Conservation (phyloP, 2,329 filamentous ascomycete genomes). For the Aspergillus quadrilineatus region DNA sequence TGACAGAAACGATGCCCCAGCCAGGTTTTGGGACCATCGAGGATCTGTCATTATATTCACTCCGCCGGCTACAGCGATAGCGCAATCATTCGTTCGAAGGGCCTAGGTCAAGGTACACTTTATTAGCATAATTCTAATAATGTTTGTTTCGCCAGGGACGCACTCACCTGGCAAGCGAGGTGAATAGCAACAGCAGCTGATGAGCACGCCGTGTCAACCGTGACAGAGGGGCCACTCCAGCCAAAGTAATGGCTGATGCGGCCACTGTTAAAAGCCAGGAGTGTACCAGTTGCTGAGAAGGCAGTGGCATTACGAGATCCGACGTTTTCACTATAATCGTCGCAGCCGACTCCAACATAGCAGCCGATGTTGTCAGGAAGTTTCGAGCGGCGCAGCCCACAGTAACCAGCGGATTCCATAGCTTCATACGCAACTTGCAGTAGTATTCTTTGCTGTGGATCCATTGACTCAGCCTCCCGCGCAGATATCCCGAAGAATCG, state of each 20-base stretch:
- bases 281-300: background rate
- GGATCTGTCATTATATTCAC: background rate
- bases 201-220: conserved; percentile 24
- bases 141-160: no score
- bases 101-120: no score
- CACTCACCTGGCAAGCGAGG: background rate
- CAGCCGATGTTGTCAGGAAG: conserved; percentile 29
- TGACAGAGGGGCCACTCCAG: conserved; percentile 5
- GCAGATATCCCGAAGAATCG: background rate
- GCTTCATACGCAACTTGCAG: background rate
- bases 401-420: background rate
- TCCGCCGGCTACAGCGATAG: background rate
- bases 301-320: background rate
- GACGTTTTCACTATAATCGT: background rate
- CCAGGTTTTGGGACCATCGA: background rate
- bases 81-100: background rate
- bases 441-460: conserved; percentile 6
- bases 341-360: background rate
- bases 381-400: conserved; percentile 1
- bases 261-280: background rate
- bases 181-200: conserved; percentile 1
- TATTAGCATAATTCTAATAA: no score
- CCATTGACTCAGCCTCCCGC: background rate
- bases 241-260: conserved; percentile 23
- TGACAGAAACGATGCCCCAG: background rate